Evolutionary conservation across 1,284 basidiomycete genomes (phyloP), one percentile per base, ranked within the genome.

Genomic region (Ganoderma multipileum): DNA sequence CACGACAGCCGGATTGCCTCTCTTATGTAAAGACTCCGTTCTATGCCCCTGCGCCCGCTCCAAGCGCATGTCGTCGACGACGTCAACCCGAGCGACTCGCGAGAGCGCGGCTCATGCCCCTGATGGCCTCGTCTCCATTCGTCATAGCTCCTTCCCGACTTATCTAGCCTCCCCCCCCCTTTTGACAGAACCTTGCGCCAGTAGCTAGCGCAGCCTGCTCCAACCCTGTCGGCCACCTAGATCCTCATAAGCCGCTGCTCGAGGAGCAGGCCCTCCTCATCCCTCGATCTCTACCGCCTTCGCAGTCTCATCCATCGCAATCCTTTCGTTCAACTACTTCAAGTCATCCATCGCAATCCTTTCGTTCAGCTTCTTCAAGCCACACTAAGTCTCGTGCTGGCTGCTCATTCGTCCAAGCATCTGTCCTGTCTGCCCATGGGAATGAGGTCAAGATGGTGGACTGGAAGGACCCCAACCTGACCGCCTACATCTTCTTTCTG

Each of bases 391-490:
- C 28, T 30, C 26, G 26, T 55, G 12, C 33, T 59, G 33, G 57
- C 38, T 0, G 7, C 23, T 36, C 18, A 20, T 39, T 54, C 52
- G 44, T 47, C 26, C 14, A 54, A 6, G 52, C n/a, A 18, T 23
- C 44, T 8, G 20, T 2, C 38, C 52, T 54, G 2, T 12, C 30
- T 18, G 55, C 57, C 14, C 23, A 26, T 26, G 38, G 39, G 23
- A 41, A 39, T 38, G 14, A 36, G 14, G n/a, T 11, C 23, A 14
- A 5, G 33, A 60, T 60, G 58, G 68, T 71, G 14, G 57, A 69
- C 61, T 70, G 71, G 71, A 30, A 69, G 38, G 59, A 68, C 58
- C 71, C 68, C 11, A 47, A 44, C 1, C 62, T 69, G 16, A 28
- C 68, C 36, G 61, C 12, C n/a, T 68, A 66, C 57, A 41, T 20